Conservation (phyloP, 2,329 filamentous ascomycete species). For the Cryphonectria carpinicola region DNA sequence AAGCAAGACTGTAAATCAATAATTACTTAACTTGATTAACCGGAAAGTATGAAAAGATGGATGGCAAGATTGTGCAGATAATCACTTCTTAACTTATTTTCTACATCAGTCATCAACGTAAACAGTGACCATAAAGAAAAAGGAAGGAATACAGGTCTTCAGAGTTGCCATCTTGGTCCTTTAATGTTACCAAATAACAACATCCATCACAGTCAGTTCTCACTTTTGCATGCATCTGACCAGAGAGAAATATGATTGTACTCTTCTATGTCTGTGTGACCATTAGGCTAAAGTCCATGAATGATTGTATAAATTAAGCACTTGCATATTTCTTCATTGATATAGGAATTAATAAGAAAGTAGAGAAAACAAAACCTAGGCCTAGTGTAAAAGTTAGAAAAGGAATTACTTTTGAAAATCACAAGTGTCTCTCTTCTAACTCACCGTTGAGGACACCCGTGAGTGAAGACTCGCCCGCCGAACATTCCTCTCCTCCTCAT, state of each 20-base stretch:
- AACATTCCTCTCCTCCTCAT: conserved; percentile 12
- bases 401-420: not conserved
- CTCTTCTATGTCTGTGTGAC: too few relatives aligned
- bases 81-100: too few relatives aligned
- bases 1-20: too few relatives aligned
- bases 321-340: too few relatives aligned
- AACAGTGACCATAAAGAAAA: not conserved
- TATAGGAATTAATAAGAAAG: too few relatives aligned
- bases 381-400: not conserved
- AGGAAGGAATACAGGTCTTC: not conserved
- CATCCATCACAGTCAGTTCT: not conserved
- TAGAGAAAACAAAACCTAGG: not conserved
- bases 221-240: not conserved
- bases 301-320: not conserved
- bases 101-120: too few relatives aligned
- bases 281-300: not conserved
- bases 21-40: too few relatives aligned
- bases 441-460: not conserved
- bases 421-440: not conserved
- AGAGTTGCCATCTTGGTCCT: not conserved
- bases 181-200: not conserved
- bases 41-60: not conserved
- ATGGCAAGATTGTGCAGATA: not conserved
- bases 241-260: not conserved
- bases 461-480: conserved; percentile 9